These are phyloP conservation scores for Lichtheimia ornata DNA, from an alignment of 371 early-diverging fungal species.

Conservation along the genomic window DNA sequence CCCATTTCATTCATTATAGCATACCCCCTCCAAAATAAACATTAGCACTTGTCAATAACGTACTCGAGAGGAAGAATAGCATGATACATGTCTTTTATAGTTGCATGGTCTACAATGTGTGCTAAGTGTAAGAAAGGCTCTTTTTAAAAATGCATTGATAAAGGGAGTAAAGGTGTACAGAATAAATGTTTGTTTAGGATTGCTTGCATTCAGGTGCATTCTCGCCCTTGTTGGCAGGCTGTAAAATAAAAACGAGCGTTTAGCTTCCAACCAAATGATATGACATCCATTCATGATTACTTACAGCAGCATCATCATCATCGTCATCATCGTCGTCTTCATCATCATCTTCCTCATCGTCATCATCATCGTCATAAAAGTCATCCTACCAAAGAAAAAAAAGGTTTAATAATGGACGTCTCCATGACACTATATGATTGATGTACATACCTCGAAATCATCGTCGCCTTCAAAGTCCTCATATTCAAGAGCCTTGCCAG, in stretches of 20 bases:
- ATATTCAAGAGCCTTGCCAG: slow-evolving; percentile 91
- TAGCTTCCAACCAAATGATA: no score
- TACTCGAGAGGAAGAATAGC: no score
- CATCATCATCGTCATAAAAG: slow-evolving; percentile 59
- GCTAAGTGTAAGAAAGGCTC: not conserved
- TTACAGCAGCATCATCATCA: slow-evolving; percentile 56
- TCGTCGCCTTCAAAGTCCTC: slow-evolving; percentile 72
- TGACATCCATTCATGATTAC: slow-evolving; percentile 11
- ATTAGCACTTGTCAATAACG: no score
- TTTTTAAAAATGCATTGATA: not conserved
- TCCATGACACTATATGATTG: no score
- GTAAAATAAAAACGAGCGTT: not conserved
- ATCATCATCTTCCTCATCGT: slow-evolving; percentile 54
- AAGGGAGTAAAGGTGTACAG: slow-evolving; percentile 1
- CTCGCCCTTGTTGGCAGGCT: slow-evolving; percentile 37
- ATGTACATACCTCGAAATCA: slow-evolving; percentile 56
- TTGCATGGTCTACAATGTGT: slow-evolving; percentile 4
- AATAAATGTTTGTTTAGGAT: slow-evolving; percentile 27
- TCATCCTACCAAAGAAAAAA: slow-evolving; percentile 20
- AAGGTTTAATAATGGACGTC: no score
- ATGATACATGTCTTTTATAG: not conserved
- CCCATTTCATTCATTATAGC: no score
- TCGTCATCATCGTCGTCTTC: slow-evolving; percentile 52
- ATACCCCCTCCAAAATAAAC: no score
- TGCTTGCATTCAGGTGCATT: slow-evolving; percentile 70